Base-by-base conservation (phyloP, 495 filamentous ascomycete species). In the Pseudomonodictys pantanalensis region DNA sequence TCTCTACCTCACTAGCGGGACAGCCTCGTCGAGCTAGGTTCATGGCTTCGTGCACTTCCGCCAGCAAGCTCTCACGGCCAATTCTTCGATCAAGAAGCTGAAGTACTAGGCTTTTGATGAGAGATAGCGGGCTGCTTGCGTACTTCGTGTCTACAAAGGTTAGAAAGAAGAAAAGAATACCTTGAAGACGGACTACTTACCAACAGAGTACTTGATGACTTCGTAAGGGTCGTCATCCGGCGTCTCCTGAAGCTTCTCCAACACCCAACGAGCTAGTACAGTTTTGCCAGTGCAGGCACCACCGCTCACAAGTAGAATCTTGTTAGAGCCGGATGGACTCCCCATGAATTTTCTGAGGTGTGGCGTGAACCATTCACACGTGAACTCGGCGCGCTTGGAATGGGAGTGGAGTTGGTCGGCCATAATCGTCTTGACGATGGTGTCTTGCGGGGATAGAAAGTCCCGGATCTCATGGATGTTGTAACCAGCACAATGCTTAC, bases 351-450 rank as follows among this genome's bases (percentile, higher is more conserved):
- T 79, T 8, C 77, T 73, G 0, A 86, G 69, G 49, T 75, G 69
- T 15, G 75, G 72, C 28, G 79, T 75, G 56, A 85, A 78, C 83
- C 84, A 85, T 57, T 83, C 78, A 63, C 84, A 86, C 5, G 83
- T 86, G 29, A 79, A 81, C 24, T 86, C 83, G 0, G 76, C 77
- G 9, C 75, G 72, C 22, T 68, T 66, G 38, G 66, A 60, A 57
- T 65, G 72, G n/a, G 72, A 69, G 33, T 69, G 62, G 5, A 75
- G 71, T 42, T 79, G 78, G 50, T 77, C 78, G n/a, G 80, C 76
- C 0, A 83, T 75, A 42, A 80, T 72, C 17, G 78, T 79, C 45
- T 77, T 74, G 10, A 79, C 69, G 1, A 78, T 76, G 24, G 75
- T 77, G 45, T 79, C 76, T 50, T 70, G 78, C 64, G 62, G 67